A percentile compares a stretch with the other conserved stretches of the same genome.
Evolutionary conservation across 495 filamentous ascomycete species (phyloP).

Genomic region (Talaromyces borbonicus): DNA sequence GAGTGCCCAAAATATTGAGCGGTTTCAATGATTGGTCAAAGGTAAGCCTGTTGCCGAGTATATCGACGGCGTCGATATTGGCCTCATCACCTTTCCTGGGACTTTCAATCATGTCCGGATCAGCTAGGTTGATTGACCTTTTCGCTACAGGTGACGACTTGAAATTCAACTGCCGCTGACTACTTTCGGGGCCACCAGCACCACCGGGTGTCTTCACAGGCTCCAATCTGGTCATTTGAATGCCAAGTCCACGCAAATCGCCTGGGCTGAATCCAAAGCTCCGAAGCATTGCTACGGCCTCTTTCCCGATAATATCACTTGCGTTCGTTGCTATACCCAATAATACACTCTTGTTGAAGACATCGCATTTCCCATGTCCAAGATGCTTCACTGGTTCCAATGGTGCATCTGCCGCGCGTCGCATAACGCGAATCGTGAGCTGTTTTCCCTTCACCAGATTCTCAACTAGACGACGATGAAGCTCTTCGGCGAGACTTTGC

Average conservation of each 20-base stretch:
- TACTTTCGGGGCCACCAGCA: slow-evolving; percentile 40
- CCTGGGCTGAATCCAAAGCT: slow-evolving; percentile 80
- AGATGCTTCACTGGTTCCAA: slow-evolving; percentile 90
- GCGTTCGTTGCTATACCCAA: slow-evolving; percentile 78
- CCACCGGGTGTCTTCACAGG: slow-evolving; percentile 46
- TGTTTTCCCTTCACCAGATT: slow-evolving; percentile 79
- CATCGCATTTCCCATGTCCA: slow-evolving; percentile 91
- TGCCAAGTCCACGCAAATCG: slow-evolving; percentile 78
- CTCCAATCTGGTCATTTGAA: slow-evolving; percentile 89
- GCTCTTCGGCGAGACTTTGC: slow-evolving; percentile 67
- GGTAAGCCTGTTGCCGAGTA: slow-evolving; percentile 26
- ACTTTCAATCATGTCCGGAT: slow-evolving; percentile 52
- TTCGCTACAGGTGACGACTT: slow-evolving; percentile 32
- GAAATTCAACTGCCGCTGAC: slow-evolving; percentile 56
- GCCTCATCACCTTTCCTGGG: slow-evolving; percentile 50
- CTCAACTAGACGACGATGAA: slow-evolving; percentile 68
- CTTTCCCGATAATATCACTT: slow-evolving; percentile 58
- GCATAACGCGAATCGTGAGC: slow-evolving; percentile 88
- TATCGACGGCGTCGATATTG: slow-evolving; percentile 29
- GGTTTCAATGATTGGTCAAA: slow-evolving; percentile 52
- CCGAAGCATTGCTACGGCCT: slow-evolving; percentile 72
- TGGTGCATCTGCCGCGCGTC: slow-evolving; percentile 73
- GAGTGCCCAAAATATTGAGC: slow-evolving; percentile 71
- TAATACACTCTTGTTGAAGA: slow-evolving; percentile 72
- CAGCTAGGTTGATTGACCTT: slow-evolving; percentile 16